A percentile compares a stretch with the other conserved stretches of the same genome.
phyloP scores from a whole-genome alignment of 805 yeast species.

The Lipomyces chichibuensis region DNA sequence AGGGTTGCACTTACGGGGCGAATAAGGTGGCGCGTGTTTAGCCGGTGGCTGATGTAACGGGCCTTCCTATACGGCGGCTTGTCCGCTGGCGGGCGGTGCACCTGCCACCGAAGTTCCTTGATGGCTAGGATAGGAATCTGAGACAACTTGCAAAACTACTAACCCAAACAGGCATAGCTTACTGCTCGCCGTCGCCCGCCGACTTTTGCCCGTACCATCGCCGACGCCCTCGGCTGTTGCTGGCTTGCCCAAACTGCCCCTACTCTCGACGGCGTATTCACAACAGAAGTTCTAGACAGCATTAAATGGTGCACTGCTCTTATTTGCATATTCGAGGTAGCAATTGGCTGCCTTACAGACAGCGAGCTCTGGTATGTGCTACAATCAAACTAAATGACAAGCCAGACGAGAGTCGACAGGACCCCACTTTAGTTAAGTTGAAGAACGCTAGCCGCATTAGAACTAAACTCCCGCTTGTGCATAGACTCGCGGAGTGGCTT shows the following conservation, averaged over 20 bases:
- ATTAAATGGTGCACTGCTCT: no score
- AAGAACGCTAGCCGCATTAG: not conserved
- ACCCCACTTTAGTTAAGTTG: no score
- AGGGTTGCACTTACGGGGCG: no score
- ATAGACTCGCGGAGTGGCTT: not conserved
- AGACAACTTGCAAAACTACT: not conserved
- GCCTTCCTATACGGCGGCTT: not conserved
- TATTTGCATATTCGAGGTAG: no score
- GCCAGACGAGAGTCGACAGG: not conserved
- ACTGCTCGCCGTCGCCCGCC: not conserved
- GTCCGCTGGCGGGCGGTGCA: not conserved
- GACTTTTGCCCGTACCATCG: not conserved
- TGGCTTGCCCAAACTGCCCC: no score
- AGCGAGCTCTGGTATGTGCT: not conserved
- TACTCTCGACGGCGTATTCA: no score
- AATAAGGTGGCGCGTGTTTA: not conserved
- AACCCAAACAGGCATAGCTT: not conserved
- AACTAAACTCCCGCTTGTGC: not conserved
- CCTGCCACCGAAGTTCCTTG: not conserved
- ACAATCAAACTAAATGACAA: not conserved
- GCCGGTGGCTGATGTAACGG: not conserved
- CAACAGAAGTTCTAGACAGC: no score
- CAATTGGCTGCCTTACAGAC: no score
- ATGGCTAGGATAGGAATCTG: not conserved
- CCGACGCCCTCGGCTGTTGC: not conserved